Evolutionary conservation across 2,329 filamentous ascomycete genomes (phyloP).

Genomic region (Trichoderma sp.): DNA sequence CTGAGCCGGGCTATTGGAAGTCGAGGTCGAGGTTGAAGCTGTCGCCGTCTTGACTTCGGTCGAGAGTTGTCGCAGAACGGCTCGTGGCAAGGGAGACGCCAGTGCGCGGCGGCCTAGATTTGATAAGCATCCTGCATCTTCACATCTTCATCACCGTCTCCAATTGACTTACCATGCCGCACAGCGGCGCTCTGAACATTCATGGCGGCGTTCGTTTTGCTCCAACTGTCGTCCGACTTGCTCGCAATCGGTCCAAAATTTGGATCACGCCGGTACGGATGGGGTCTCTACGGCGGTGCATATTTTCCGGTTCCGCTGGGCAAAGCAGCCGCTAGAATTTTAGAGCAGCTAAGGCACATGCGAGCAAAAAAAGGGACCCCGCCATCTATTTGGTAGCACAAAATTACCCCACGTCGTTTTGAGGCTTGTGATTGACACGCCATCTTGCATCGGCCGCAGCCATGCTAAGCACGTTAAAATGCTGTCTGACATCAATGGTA

Average conservation of each 20-base stretch:
- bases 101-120: constrained; percentile 52
- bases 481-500: background rate
- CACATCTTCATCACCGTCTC: background rate
- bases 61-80: constrained; percentile 34
- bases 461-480: background rate
- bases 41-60: constrained; percentile 30
- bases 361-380: background rate
- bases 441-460: background rate
- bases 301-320: constrained; percentile 26
- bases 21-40: background rate
- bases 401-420: background rate
- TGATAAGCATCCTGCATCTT: background rate
- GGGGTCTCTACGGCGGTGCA: constrained; percentile 19
- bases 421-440: constrained; percentile 1
- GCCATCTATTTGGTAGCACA: background rate
- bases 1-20: constrained; percentile 14
- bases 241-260: constrained; percentile 29
- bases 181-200: constrained; percentile 54
- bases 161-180: constrained; percentile 51
- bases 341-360: background rate
- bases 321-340: background rate
- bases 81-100: constrained; percentile 42
- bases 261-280: constrained; percentile 25
- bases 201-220: constrained; percentile 41
- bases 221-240: constrained; percentile 14